A percentile compares a stretch with the other conserved stretches of the same genome.
These are phyloP conservation scores for Ulota crispa DNA, from an alignment of 225 moss, liverwort and hornwort genomes.

Conservation along the genomic window DNA sequence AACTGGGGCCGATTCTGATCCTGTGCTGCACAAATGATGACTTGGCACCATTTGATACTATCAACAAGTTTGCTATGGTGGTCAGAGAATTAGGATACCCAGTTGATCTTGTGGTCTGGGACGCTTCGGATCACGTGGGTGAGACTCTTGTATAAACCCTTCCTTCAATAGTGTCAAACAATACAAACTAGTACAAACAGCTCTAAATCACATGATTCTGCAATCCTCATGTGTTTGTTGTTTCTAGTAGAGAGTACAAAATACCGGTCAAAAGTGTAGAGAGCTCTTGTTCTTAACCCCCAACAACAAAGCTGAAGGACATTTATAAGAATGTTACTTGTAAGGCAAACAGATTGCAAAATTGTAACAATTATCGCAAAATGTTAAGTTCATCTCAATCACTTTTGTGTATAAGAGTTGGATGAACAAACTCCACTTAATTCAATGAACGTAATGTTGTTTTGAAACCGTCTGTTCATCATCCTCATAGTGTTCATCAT, in stretches of 20 bases:
- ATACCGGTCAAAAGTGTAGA: neutral
- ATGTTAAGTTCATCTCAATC: too few relatives aligned
- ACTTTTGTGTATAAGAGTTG: too few relatives aligned
- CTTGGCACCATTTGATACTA: slow-evolving; percentile 46
- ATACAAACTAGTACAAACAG: neutral
- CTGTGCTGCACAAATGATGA: slow-evolving; percentile 73
- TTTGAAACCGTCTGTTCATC: too few relatives aligned
- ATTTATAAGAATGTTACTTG: too few relatives aligned
- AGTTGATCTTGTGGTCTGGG: slow-evolving; percentile 73
- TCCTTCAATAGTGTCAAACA: neutral
- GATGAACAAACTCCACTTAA: too few relatives aligned
- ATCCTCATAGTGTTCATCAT: too few relatives aligned
- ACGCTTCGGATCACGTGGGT: slow-evolving; percentile 79
- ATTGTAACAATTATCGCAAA: too few relatives aligned
- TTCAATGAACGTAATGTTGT: too few relatives aligned
- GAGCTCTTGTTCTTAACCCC: too few relatives aligned
- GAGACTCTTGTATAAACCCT: slow-evolving; percentile 25
- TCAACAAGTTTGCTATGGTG: slow-evolving; percentile 49
- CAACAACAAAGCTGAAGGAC: too few relatives aligned
- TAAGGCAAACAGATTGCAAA: too few relatives aligned
- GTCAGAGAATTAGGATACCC: slow-evolving; percentile 54
- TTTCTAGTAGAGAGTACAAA: neutral
- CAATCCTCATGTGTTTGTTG: neutral
- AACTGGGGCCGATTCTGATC: slow-evolving; percentile 68
- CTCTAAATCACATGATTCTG: neutral